Base-by-base conservation (phyloP, 2,329 filamentous ascomycete species). In the Anthostomella pinea region DNA sequence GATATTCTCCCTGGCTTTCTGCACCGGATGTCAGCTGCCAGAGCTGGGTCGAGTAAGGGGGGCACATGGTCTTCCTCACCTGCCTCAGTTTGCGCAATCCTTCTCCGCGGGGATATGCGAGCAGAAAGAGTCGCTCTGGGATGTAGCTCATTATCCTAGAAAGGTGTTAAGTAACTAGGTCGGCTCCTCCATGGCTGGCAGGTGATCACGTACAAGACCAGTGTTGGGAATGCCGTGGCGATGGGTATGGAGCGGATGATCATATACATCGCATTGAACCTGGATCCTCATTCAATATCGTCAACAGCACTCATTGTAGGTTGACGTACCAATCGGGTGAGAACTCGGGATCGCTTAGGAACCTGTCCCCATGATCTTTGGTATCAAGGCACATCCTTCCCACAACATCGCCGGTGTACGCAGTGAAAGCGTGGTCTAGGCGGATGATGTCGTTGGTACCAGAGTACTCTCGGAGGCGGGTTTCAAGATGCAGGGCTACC, bases 201-300 rank as follows among this genome's bases (percentile, higher is more conserved):
- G 13, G 30, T 28, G 6, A 24, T 38, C 18, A 26, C 38, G 2
- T 39, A 49, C 46, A 38, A 18, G 34, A 50, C 43, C 36, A 49
- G 41, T 34, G 35, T 45, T 8, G 49, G 49, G 18, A 51, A 49
- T 7, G 29, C 43, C 5, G 48, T 49, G 29, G 50, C 46, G 4
- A 51, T 33, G 1, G 48, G 50, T 17, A 51, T 46, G n/a, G 46
- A 51, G 10, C 44, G 44, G n/a, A 51, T 38, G 22, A 53, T 37
- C 14, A 43, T 43, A 8, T 51, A 38, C 36, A 52, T 47, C 10
- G 48, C 20, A 20, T 49, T 35, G 16, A 29, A 39, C 46, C 46
- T 49, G 23, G 7, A n/a, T n/a, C n/a, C n/a, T n/a, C 3, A 18
- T 29, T 25, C 19, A 30, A 26, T 9, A 29, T 41, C 13, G 24